Evolutionary conservation across 768 basidiomycete genomes (phyloP), one percentile per base, ranked within the genome.

Genomic region (Boletus sensibilis): DNA sequence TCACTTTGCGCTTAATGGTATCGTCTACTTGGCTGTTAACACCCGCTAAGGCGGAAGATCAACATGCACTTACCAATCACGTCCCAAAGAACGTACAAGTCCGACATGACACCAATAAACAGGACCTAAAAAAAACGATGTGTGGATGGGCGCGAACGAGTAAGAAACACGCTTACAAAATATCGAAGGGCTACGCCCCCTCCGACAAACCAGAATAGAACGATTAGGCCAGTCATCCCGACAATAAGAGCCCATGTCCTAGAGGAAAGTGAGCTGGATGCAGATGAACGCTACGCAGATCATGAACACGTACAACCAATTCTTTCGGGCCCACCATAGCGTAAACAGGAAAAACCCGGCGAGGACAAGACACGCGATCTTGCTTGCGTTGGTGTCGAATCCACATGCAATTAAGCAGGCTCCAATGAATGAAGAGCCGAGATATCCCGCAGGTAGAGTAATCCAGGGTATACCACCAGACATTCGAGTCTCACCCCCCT

Each of bases 291-390:
- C n/a, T 34, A n/a, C 3, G 10, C n/a, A 12, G 33, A 33, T 6
- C 10, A 20, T 27, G 38, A 41, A 25, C 12, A 74, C 86, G 64
- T 61, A 90, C 88, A 95, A 61, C 77, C 83, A 79, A 66, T 89
- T 90, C 59, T 76, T 78, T 47, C 88, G 77, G 9, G 90, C 89
- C 90, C 90, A 92, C 90, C 92, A 96, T 4, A 94, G 78, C 1
- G 92, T 94, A 62, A 94, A 78, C 33, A 95, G 60, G 75, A 94
- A 95, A 72, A 93, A 90, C n/a, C 71, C 88, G 10, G 86, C 94
- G 48, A 96, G 78, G 10, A 87, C 85, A 21, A 96, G 70, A 21
- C 83, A 84, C 1, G 92, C 93, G 43, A 94, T 66, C 68, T 96
- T 96, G 74, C 87, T 89, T 4, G 94, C 94, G 60, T 90, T 86